phyloP scores from a whole-genome alignment of 805 yeast genomes.

The Alloascoidea africana region DNA sequence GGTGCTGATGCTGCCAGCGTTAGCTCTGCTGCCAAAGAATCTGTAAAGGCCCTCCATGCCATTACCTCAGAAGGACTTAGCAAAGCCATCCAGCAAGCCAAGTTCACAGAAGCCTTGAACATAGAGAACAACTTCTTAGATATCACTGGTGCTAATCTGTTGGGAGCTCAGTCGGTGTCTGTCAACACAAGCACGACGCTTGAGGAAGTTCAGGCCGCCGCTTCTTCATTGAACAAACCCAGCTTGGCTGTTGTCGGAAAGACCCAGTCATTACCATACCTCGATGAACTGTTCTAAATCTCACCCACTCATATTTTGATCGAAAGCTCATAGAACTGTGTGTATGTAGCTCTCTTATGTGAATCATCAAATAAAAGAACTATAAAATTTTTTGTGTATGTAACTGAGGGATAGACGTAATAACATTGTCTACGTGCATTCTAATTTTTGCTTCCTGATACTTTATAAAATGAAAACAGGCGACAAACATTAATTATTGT shows the following conservation, averaged over 20 bases:
- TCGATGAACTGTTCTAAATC: slow-evolving; percentile 62
- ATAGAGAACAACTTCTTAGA: slow-evolving; percentile 10
- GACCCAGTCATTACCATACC: slow-evolving; percentile 71
- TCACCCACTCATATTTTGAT: neutral
- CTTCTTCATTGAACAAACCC: slow-evolving; percentile 34
- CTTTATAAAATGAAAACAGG: too few species aligned
- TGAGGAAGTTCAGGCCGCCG: slow-evolving; percentile 20
- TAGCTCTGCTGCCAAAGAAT: slow-evolving; percentile 42
- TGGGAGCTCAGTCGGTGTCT: neutral
- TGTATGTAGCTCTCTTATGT: too few species aligned
- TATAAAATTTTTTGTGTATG: too few species aligned
- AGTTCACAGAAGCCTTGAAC: slow-evolving; percentile 38
- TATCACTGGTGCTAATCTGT: neutral
- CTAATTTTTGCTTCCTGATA: too few species aligned
- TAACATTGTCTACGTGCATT: too few species aligned
- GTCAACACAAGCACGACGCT: neutral
- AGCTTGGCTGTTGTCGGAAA: slow-evolving; percentile 88
- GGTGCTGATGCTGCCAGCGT: slow-evolving; percentile 46
- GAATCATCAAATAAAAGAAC: too few species aligned
- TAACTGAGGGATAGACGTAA: too few species aligned
- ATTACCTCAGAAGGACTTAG: slow-evolving; percentile 21
- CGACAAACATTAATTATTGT: too few species aligned
- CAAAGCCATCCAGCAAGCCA: slow-evolving; percentile 39
- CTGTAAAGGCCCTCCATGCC: slow-evolving; percentile 22
- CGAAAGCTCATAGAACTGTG: too few species aligned